Base-by-base conservation (phyloP, 2,329 filamentous ascomycete genomes). In the Lanzia echinophila region DNA sequence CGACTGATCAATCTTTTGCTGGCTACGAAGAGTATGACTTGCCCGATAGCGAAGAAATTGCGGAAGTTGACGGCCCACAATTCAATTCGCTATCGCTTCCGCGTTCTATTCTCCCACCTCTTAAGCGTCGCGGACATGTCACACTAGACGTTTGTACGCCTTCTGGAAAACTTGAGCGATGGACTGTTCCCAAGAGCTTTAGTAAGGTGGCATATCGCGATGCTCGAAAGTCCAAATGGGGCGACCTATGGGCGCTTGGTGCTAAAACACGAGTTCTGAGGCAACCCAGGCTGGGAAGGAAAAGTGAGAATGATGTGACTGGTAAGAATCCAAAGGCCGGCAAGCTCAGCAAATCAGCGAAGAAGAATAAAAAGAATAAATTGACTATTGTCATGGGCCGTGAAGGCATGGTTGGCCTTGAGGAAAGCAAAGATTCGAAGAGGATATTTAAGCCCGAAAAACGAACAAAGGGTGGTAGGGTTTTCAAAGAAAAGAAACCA, bases 161-260 rank as follows among this genome's bases (percentile, higher is more conserved):
- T 0, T 78, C 82, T 1, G 94, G 88, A 32, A 83, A 80, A 41
- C 83, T 96, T 33, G 92, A 99, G 74, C 88, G 94, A 53, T 99
- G 94, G 94, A 94, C 87, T 0, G 86, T 99, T 0, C 88, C 92
- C 1, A 84, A 84, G 62, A 90, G 84, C 56, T 94, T 86, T 71
- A 86, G 85, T 68, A 84, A 81, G 63, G 83, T 87, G 63, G 90
- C 90, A 1, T 97, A 92, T 72, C 89, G 88, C 63, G 94, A 97
- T 67, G 94, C 94, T 34, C 83, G 94, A 58, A 99, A 99, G 72
- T 81, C 86, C 0, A 74, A 74, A 50, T 97, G 92, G 94, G 94
- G 94, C 38, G 94, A 97, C 68, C 75, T 97, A 10, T 99, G 94
- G 94, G 90, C 92, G 0, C 76, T 97, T 0, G 94, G 94, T 0